Conservation (phyloP, 75 land plant species). For the Picea glauca region DNA sequence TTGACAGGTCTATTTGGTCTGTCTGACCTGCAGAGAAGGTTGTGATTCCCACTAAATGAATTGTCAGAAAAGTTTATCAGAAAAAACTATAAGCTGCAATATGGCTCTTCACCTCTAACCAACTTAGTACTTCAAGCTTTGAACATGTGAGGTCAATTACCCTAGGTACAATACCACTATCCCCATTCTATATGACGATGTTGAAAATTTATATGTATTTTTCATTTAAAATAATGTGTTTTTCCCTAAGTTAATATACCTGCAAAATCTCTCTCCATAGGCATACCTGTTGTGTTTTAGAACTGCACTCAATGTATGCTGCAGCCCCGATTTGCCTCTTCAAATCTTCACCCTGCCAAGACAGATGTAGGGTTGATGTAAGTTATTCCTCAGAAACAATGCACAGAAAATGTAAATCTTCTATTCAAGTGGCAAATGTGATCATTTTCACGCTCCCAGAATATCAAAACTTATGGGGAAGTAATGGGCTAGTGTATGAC, state of each 20-base stretch:
- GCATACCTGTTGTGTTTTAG: conserved; percentile 68
- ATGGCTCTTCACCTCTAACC: background rate
- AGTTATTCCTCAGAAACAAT: too few species aligned
- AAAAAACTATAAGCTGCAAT: background rate
- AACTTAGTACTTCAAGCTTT: background rate
- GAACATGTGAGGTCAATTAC: background rate
- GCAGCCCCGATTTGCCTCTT: conserved; percentile 46
- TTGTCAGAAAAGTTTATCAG: too few species aligned
- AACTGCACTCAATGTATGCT: conserved; percentile 69
- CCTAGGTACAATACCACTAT: background rate
- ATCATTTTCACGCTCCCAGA: background rate
- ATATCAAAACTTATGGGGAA: conserved; percentile 1
- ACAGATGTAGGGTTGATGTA: too few species aligned
- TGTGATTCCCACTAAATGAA: too few species aligned
- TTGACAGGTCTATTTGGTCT: too few species aligned
- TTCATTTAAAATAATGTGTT: background rate
- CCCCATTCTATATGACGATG: background rate
- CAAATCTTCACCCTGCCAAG: conserved; percentile 42
- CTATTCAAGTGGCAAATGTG: background rate
- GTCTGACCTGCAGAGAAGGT: too few species aligned
- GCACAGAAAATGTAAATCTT: too few species aligned
- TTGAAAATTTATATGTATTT: background rate
- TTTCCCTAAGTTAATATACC: conserved; percentile 8
- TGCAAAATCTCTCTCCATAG: background rate
- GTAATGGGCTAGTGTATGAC: background rate